Percentiles rank a stretch among this genome's conserved stretches.
phyloP scores from a whole-genome alignment of 2,329 filamentous ascomycete species.

The Pseudogymnoascus sp. region DNA sequence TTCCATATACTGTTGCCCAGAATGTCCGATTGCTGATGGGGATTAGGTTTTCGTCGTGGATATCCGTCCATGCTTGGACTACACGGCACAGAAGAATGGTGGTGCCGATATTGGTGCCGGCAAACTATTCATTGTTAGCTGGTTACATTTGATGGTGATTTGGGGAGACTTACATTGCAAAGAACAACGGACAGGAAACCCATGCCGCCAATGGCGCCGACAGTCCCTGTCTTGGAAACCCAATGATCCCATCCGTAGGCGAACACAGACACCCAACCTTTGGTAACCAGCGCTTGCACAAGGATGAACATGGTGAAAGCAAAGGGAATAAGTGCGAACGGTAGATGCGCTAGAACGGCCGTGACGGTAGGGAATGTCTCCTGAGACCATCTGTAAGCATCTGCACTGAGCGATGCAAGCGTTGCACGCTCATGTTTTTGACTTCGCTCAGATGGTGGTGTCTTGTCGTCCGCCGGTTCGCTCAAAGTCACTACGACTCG shows the following conservation, averaged over 20 bases:
- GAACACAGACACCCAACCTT: constrained; percentile 69
- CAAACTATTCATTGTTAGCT: constrained; percentile 47
- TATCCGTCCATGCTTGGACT: constrained; percentile 61
- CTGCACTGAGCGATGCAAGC: constrained; percentile 43
- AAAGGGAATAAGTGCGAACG: constrained; percentile 63
- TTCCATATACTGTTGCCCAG: constrained; percentile 68
- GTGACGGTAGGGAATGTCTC: constrained; percentile 67
- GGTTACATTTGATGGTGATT: not conserved
- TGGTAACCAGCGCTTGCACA: constrained; percentile 65
- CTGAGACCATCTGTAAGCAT: constrained; percentile 52
- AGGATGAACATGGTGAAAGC: constrained; percentile 70
- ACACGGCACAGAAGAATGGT: constrained; percentile 67
- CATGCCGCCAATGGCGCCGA: constrained; percentile 67
- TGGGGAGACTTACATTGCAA: constrained; percentile 56
- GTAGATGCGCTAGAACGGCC: constrained; percentile 59
- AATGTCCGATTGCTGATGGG: constrained; percentile 59
- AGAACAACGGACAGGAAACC: constrained; percentile 64
- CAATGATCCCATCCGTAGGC: constrained; percentile 69
- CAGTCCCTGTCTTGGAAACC: constrained; percentile 61
- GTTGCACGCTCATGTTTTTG: constrained; percentile 35
- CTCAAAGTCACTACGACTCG: constrained; percentile 14
- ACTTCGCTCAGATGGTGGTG: constrained; percentile 13
- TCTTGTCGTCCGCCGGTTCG: constrained; percentile 20
- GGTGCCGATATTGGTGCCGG: constrained; percentile 71
- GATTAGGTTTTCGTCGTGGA: constrained; percentile 43